Percentiles rank a stretch among this genome's conserved stretches.
Evolutionary conservation across 139 green algal genomes (phyloP).

Genomic region (Pleodorina starrii): DNA sequence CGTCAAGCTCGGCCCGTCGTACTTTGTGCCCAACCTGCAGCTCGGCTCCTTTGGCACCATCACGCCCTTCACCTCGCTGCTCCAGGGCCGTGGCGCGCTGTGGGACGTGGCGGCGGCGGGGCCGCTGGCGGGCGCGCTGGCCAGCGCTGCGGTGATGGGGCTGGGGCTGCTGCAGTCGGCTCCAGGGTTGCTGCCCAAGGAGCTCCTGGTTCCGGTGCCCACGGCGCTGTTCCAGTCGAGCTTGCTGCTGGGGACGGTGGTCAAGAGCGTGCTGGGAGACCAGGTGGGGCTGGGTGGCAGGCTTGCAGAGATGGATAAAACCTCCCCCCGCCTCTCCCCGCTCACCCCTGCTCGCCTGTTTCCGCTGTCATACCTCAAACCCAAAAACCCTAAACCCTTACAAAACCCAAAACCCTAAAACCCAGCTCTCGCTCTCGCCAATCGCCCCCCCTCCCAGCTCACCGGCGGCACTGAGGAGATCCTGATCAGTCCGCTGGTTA

Average conservation of each 20-base stretch:
- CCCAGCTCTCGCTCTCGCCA: no score
- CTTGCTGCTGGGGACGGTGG: constrained; percentile 79
- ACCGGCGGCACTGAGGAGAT: constrained; percentile 40
- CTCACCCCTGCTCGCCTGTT: no score
- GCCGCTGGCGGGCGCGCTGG: constrained; percentile 69
- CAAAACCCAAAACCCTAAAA: no score
- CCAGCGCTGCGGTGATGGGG: constrained; percentile 73
- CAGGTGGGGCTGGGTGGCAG: no score
- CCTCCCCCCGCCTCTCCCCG: no score
- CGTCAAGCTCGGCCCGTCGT: constrained; percentile 88
- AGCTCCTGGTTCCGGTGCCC: constrained; percentile 88
- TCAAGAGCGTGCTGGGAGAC: constrained; percentile 69
- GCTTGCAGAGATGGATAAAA: no score
- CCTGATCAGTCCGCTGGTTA: constrained; percentile 61
- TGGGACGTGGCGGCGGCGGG: constrained; percentile 90
- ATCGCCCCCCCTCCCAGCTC: neutral
- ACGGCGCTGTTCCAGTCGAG: constrained; percentile 86
- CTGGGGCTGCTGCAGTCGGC: constrained; percentile 58
- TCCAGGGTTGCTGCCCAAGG: constrained; percentile 47
- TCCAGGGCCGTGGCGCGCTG: constrained; percentile 73
- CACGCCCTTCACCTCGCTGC: constrained; percentile 86
- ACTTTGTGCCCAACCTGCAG: constrained; percentile 93
- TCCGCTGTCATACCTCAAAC: no score
- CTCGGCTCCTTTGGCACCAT: constrained; percentile 92
- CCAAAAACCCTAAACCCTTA: no score